Conservation (phyloP, 306 rosid species). For the Quercus wislizeni region DNA sequence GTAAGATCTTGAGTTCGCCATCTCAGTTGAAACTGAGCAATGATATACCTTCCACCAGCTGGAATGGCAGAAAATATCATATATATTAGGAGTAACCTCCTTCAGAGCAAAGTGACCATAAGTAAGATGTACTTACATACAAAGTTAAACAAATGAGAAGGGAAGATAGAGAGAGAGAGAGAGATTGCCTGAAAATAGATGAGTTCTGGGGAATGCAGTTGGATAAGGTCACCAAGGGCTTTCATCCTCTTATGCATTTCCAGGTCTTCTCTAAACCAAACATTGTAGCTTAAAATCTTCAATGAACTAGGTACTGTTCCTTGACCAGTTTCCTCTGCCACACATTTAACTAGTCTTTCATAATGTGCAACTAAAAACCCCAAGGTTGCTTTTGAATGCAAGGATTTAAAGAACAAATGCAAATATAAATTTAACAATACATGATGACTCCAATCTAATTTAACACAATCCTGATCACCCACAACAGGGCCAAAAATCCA, state of each 20-base stretch:
- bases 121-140: slow-evolving; percentile 4
- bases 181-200: slow-evolving; percentile 47
- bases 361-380: neutral
- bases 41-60: slow-evolving; percentile 47
- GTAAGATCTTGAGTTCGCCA: slow-evolving; percentile 34
- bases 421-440: no score
- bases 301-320: slow-evolving; percentile 2
- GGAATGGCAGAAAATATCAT: slow-evolving; percentile 43
- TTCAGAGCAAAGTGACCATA: slow-evolving; percentile 4
- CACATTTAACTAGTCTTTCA: neutral
- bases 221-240: slow-evolving; percentile 50
- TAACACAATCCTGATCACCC: no score
- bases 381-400: no score
- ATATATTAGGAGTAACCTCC: slow-evolving; percentile 55
- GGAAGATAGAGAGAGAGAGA: neutral
- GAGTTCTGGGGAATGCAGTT: slow-evolving; percentile 43
- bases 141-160: neutral
- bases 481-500: neutral
- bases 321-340: slow-evolving; percentile 34
- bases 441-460: no score
- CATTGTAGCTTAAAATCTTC: slow-evolving; percentile 44
- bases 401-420: no score
- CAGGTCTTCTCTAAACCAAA: slow-evolving; percentile 54
- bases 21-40: slow-evolving; percentile 40
- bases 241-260: slow-evolving; percentile 47